Conservation (phyloP, 345 rosid genomes). For the Corymbia maculata region DNA sequence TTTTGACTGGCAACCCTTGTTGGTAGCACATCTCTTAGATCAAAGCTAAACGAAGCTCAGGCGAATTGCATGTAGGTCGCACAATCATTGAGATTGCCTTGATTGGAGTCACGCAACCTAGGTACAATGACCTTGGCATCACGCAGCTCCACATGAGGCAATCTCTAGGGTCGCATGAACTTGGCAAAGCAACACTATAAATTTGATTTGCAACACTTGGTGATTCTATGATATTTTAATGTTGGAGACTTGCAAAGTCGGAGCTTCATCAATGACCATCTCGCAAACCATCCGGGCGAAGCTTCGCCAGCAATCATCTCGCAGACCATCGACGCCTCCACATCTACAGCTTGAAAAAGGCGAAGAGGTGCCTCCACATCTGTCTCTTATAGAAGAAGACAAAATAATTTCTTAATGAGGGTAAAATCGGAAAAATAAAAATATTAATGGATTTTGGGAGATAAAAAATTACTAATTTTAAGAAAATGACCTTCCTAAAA, state of each 20-base stretch:
- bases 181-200: background rate
- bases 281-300: background rate
- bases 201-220: background rate
- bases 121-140: fast-evolving
- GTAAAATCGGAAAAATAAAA: too few species aligned
- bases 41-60: background rate
- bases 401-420: too few species aligned
- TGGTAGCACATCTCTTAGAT: fast-evolving
- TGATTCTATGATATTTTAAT: too few species aligned
- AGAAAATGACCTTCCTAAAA: too few species aligned
- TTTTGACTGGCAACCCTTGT: fast-evolving
- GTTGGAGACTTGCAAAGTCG: fast-evolving
- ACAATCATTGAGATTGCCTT: fast-evolving
- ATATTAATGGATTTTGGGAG: too few species aligned
- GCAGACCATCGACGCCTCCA: background rate
- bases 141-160: fast-evolving
- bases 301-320: background rate
- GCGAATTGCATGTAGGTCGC: fast-evolving
- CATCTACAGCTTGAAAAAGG: fast-evolving
- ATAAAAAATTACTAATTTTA: too few species aligned
- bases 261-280: background rate
- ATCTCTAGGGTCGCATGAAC: fast-evolving
- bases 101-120: fast-evolving
- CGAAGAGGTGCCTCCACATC: too few species aligned
- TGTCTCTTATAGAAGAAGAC: too few species aligned